A percentile compares a stretch with the other conserved stretches of the same genome.
These are phyloP conservation scores for Scorias spongiosa DNA, from an alignment of 2,329 filamentous ascomycete species.

Conservation along the genomic window DNA sequence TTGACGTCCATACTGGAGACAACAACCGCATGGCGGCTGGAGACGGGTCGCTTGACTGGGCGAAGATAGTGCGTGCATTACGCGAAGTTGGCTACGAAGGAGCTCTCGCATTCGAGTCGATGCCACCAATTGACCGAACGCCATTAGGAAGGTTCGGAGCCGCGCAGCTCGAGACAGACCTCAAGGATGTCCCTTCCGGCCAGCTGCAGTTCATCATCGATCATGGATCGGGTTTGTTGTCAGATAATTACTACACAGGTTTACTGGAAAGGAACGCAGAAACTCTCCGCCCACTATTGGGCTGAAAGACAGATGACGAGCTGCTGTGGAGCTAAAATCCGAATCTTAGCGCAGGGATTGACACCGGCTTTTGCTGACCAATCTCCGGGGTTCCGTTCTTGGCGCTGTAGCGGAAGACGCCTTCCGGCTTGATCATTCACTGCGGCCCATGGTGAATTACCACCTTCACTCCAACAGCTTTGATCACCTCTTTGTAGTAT, in stretches of 20 bases:
- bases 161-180: neutral
- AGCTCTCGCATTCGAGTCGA: neutral
- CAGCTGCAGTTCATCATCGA: conserved; percentile 1
- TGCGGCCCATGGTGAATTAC: no score
- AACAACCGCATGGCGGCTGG: neutral
- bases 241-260: neutral
- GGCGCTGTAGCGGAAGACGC: no score
- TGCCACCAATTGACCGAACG: neutral
- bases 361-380: no score
- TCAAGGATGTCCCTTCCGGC: neutral
- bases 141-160: neutral
- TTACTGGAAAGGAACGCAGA: neutral
- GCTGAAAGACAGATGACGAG: neutral
- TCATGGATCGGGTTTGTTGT: neutral
- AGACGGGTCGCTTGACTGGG: neutral
- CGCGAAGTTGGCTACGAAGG: neutral
- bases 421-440: no score
- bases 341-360: no score
- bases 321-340: no score
- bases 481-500: no score
- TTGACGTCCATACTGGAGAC: conserved; percentile 1
- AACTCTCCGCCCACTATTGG: neutral
- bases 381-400: no score
- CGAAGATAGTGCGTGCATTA: neutral
- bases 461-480: no score